phyloP scores from a whole-genome alignment of 164 flowering plant genomes.

The Houttuynia cordata region DNA sequence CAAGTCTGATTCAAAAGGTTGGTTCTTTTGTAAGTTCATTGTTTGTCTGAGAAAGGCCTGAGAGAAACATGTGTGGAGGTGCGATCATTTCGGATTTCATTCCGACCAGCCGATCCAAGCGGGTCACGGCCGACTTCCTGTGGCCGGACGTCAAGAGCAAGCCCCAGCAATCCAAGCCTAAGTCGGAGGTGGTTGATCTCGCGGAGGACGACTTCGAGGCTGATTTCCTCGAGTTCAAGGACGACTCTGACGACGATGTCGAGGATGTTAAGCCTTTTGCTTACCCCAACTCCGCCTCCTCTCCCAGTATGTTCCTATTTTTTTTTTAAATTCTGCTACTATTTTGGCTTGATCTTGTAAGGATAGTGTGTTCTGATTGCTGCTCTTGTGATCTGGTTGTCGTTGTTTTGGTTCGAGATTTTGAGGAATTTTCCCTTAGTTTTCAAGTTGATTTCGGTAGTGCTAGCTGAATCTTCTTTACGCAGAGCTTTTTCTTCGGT shows the following conservation, averaged over 20 bases:
- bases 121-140: slow-evolving; percentile 33
- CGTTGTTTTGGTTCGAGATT: too few species aligned
- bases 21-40: too few species aligned
- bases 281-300: slow-evolving; percentile 21
- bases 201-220: slow-evolving; percentile 73
- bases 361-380: not conserved
- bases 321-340: too few species aligned
- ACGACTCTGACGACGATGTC: slow-evolving; percentile 33
- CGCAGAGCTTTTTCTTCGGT: too few species aligned
- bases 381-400: not conserved
- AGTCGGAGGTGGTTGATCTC: slow-evolving; percentile 9
- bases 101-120: slow-evolving; percentile 29
- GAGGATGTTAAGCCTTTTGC: slow-evolving; percentile 26
- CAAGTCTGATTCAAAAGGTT: not conserved
- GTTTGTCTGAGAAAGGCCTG: too few species aligned
- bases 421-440: too few species aligned
- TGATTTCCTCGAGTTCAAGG: slow-evolving; percentile 70
- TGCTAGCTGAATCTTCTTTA: too few species aligned
- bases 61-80: slow-evolving; percentile 77
- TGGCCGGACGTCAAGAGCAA: slow-evolving; percentile 39
- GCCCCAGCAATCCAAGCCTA: slow-evolving; percentile 15
- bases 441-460: too few species aligned
- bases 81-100: slow-evolving; percentile 81
- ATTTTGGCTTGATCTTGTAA: too few species aligned
- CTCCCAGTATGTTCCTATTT: slow-evolving; percentile 8